Base-by-base conservation (phyloP, 2,329 filamentous ascomycete species). In the Talaromyces sp. region DNA sequence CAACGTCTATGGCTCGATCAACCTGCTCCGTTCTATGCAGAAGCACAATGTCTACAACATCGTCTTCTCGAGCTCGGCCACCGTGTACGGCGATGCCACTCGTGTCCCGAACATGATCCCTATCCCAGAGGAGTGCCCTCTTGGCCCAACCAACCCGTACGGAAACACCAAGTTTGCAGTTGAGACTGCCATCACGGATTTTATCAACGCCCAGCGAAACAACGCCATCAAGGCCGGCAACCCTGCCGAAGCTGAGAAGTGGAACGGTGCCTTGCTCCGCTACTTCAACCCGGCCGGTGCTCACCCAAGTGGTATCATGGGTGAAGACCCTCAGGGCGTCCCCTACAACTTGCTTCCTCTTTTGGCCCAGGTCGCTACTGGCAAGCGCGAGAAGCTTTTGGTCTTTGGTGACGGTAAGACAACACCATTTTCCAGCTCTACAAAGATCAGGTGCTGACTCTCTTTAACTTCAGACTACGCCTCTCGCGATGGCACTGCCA, bases 261-360 rank as follows among this genome's bases (percentile, higher is more conserved):
- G 91, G 91, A 98, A 98, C 77, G 95, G 86, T 60, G 95, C 93
- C 49, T 82, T 98, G 66, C 83, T 99, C 69, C 87, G 95, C 69
- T 99, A 99, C 82, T 99, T 99, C 83, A 99, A 99, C 84, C 95
- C 95, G 31, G 91, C 90, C 61, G 95, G 95, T 70, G 89, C 92
- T 60, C 95, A 99, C 78, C 95, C 96, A 54, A 93, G 86, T 70
- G 96, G 95, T 60, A 87, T 99, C 76, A 96, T 99, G 92, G 95
- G 95, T 68, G 95, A 99, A 81, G 95, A 99, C 77, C 95, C 95
- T 52, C 89, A 96, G 75, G 95, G 95, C 62, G 86, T 97, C 24
- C 95, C 95, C 1, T 98, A 91, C 84, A 99, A 99, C 81, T 83
- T 99, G 64, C 86, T 99, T 50, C 95, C 95, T 19, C 83, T 99